These are phyloP conservation scores for Leucocoprinus birnbaumii DNA, from an alignment of 768 basidiomycete genomes.

Conservation along the genomic window DNA sequence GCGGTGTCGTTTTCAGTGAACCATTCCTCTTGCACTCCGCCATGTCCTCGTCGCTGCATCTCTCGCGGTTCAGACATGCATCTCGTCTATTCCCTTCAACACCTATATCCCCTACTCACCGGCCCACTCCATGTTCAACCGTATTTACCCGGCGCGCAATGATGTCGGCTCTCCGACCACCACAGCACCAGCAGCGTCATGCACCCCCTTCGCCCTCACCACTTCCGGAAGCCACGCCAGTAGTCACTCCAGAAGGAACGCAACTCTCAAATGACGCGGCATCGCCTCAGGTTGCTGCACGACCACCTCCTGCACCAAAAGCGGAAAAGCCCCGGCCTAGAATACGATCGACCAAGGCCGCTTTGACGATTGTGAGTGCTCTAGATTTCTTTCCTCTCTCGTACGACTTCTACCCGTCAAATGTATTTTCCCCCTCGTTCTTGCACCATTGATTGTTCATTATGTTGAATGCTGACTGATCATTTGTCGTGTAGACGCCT, in stretches of 20 bases:
- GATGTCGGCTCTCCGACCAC: slow-evolving; percentile 61
- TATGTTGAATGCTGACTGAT: not conserved
- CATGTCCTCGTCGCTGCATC: too few relatives aligned
- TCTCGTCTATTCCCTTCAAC: slow-evolving; percentile 22
- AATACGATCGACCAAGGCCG: slow-evolving; percentile 72
- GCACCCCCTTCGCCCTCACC: slow-evolving; percentile 10
- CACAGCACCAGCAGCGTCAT: slow-evolving; percentile 36
- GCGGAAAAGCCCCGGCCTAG: slow-evolving; percentile 60
- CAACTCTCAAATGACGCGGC: slow-evolving; percentile 52
- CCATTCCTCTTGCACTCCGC: too few relatives aligned
- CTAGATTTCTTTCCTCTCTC: slow-evolving; percentile 1
- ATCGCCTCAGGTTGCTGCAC: slow-evolving; percentile 69
- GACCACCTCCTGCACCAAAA: slow-evolving; percentile 69
- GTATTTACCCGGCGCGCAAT: slow-evolving; percentile 52
- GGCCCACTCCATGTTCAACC: slow-evolving; percentile 27
- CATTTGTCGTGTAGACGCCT: slow-evolving; percentile 60
- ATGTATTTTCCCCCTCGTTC: too few relatives aligned
- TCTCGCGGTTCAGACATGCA: slow-evolving; percentile 7
- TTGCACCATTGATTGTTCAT: too few relatives aligned
- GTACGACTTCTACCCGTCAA: slow-evolving; percentile 1
- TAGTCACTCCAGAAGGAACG: slow-evolving; percentile 11
- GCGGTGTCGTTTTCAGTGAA: slow-evolving; percentile 2
- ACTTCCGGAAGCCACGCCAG: slow-evolving; percentile 8
- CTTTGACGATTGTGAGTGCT: slow-evolving; percentile 63
- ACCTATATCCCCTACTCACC: slow-evolving; percentile 23